These are phyloP conservation scores for Gentiana straminea DNA, from an alignment of 257 asterid species.

Conservation along the genomic window DNA sequence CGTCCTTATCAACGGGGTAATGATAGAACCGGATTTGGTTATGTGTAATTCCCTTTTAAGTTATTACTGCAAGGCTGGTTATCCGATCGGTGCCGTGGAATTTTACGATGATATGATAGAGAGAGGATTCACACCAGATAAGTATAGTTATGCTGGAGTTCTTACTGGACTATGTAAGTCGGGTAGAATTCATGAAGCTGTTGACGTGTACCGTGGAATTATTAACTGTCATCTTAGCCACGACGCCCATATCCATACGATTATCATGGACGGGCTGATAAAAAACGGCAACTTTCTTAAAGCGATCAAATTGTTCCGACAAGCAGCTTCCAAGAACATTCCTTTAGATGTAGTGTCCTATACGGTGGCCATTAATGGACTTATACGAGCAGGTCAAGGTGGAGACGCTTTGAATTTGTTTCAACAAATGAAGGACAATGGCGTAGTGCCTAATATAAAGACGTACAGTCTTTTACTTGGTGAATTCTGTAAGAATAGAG, in stretches of 20 bases:
- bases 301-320: constrained; percentile 29
- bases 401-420: constrained; percentile 46
- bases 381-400: constrained; percentile 30
- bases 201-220: constrained; percentile 49
- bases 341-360: constrained; percentile 54
- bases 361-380: constrained; percentile 42
- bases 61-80: constrained; percentile 61
- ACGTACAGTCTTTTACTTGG: constrained; percentile 42
- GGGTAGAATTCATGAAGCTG: constrained; percentile 51
- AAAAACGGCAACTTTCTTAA: constrained; percentile 34
- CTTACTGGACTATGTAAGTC: constrained; percentile 42
- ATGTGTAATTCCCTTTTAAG: constrained; percentile 58
- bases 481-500: constrained; percentile 34
- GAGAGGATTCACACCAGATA: constrained; percentile 55
- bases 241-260: constrained; percentile 51
- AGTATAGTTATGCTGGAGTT: constrained; percentile 55
- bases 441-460: constrained; percentile 31
- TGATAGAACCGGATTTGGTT: constrained; percentile 59
- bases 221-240: constrained; percentile 22
- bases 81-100: constrained; percentile 53
- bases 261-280: constrained; percentile 44
- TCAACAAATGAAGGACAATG: constrained; percentile 43
- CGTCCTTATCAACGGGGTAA: constrained; percentile 43
- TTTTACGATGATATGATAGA: constrained; percentile 62
- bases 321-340: constrained; percentile 32